These are phyloP conservation scores for Casuarina cunninghamiana DNA, from an alignment of 306 rosid genomes.

Conservation along the genomic window DNA sequence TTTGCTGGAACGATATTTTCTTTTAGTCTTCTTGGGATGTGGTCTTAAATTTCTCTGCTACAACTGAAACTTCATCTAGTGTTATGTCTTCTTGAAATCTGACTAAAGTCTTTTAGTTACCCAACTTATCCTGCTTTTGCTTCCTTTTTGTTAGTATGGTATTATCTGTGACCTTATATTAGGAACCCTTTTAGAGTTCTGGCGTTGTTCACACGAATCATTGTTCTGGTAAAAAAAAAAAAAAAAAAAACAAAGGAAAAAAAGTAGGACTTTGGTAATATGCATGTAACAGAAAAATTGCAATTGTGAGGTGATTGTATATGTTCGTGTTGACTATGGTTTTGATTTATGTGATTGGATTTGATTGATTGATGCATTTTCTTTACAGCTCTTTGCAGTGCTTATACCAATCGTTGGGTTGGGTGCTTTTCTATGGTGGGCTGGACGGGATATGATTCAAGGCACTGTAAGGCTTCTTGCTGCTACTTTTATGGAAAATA, in stretches of 20 bases:
- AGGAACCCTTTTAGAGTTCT: not conserved
- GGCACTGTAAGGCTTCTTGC: constrained; percentile 62
- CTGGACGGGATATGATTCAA: constrained; percentile 88
- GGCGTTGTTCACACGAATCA: not conserved
- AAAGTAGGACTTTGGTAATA: not conserved
- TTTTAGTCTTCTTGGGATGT: no score
- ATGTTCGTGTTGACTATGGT: constrained; percentile 6
- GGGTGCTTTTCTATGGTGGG: constrained; percentile 98
- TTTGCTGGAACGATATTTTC: no score
- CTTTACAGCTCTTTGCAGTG: constrained; percentile 73
- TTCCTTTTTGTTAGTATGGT: not conserved
- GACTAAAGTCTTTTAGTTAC: not conserved
- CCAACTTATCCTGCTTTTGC: not conserved
- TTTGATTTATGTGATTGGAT: constrained; percentile 12
- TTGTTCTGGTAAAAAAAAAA: no score
- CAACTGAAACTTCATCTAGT: not conserved
- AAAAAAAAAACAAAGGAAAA: no score
- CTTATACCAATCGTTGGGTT: constrained; percentile 80
- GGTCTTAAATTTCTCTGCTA: not conserved
- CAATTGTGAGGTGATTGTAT: not conserved
- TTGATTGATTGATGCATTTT: constrained; percentile 23
- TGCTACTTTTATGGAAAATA: constrained; percentile 19
- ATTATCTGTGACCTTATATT: not conserved
- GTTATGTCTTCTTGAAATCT: not conserved
- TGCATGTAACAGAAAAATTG: not conserved